Conservation (phyloP, 371 early-diverging fungal species). For the Syncephalis fuscata region DNA sequence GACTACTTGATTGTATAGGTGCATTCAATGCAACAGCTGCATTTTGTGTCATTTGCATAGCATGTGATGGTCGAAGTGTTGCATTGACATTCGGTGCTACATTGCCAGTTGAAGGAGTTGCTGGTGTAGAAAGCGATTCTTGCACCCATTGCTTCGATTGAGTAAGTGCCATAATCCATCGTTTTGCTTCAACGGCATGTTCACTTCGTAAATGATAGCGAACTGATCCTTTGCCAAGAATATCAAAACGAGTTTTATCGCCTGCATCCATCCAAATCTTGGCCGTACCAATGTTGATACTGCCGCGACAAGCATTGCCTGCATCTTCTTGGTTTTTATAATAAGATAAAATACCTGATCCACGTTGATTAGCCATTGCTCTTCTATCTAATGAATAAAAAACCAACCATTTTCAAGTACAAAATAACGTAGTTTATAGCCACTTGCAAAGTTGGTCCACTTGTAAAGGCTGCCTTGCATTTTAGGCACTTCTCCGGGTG, state of each 20-base stretch:
- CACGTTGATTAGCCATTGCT: too few relatives aligned
- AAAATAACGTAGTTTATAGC: constrained; percentile 64
- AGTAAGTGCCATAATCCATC: constrained; percentile 58
- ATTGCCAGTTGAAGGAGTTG: background rate
- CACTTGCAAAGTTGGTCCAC: constrained; percentile 71
- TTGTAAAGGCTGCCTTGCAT: constrained; percentile 44
- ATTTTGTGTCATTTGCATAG: background rate
- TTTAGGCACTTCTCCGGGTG: constrained; percentile 24
- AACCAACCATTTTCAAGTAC: constrained; percentile 46
- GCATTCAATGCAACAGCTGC: background rate
- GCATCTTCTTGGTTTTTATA: constrained; percentile 56
- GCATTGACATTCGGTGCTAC: background rate
- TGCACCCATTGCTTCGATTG: constrained; percentile 47
- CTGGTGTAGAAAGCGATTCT: constrained; percentile 6
- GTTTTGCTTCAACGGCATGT: constrained; percentile 45
- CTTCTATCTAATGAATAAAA: background rate
- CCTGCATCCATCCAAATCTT: constrained; percentile 31
- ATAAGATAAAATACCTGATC: constrained; percentile 39
- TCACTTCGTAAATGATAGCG: constrained; percentile 47
- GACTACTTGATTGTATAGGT: background rate
- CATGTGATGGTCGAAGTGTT: background rate
- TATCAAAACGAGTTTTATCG: constrained; percentile 55
- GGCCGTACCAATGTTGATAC: constrained; percentile 48
- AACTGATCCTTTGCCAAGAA: constrained; percentile 48
- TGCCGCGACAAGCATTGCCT: constrained; percentile 52